A percentile compares a stretch with the other conserved stretches of the same genome.
These are phyloP conservation scores for Perkinsus olseni DNA, from an alignment of 169 alveolate genomes.

Conservation along the genomic window DNA sequence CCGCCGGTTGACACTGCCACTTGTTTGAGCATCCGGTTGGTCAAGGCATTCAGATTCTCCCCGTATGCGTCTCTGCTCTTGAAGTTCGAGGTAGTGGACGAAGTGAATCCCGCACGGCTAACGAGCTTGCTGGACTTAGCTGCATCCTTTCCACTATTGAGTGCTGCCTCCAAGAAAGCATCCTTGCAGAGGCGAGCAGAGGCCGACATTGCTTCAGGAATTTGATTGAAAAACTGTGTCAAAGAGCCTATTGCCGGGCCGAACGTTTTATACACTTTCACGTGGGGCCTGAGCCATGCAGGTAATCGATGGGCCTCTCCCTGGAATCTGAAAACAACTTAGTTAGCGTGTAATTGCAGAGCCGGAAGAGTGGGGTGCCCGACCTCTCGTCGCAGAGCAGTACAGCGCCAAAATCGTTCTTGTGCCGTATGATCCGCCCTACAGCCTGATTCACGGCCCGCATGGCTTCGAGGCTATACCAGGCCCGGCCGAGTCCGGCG, in stretches of 20 bases:
- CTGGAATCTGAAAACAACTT: not conserved
- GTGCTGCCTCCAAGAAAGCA: not conserved
- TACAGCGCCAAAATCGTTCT: constrained; percentile 82
- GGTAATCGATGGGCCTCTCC: not conserved
- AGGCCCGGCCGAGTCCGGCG: constrained; percentile 26
- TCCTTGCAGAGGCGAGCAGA: not conserved
- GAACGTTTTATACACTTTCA: not conserved
- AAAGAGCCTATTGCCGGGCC: not conserved
- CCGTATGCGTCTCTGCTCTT: not conserved
- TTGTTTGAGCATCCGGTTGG: not conserved
- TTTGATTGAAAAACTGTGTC: not conserved
- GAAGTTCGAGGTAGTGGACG: not conserved
- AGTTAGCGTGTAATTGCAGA: not conserved
- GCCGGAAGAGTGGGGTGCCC: not conserved
- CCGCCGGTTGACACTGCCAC: not conserved
- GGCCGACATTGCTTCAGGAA: not conserved
- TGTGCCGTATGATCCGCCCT: constrained; percentile 92
- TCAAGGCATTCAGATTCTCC: not conserved
- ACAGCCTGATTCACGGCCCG: constrained; percentile 90
- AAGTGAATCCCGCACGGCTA: not conserved
- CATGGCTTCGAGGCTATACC: constrained; percentile 86
- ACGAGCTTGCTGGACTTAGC: not conserved
- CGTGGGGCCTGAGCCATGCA: not conserved
- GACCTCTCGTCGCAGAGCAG: constrained; percentile 77
- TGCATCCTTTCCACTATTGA: not conserved